Base-by-base conservation (phyloP, 1,284 basidiomycete species). In the Rhodotorula sp. region DNA sequence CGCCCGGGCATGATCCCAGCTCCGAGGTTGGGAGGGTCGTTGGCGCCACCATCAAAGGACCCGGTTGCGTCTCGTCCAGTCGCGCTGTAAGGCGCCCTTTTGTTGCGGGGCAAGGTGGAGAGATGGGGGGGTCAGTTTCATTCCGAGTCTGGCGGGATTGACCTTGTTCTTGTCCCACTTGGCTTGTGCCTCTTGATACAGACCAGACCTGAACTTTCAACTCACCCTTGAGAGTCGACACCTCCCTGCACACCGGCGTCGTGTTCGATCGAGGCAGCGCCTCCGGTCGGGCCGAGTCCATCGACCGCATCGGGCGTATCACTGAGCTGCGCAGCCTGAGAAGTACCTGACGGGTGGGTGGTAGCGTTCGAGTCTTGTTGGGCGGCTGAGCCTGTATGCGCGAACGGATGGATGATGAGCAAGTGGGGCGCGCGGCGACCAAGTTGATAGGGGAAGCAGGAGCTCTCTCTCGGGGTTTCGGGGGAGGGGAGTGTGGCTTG, bases 11-110 rank as follows among this genome's bases (percentile, higher is more conserved):
- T 44, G n/a, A 58, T 44, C 20, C 69, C 65, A 1, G 64, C 57
- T 4, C 65, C 69, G 6, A 67, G 33, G 58, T 63, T 67, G 29
- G 37, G 44, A 12, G 66, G 46, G 56, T 67, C 62, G 68, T 72
- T 67, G n/a, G 62, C 65, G 7, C 71, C 71, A 45, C 70, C 70
- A 22, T 42, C n/a, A 56, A 69, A 69, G n/a, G 58, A 48, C 37
- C 69, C 69, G 4, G 69, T 70, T 22, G 61, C n/a, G 54, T 70
- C 69, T 29, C 69, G 65, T 7, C 65, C 69, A 0, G 62, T 46
- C 6, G 69, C 62, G 42, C 48, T 70, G 62, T 70, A 70, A 2
- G 24, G 15, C 6, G 69, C 53, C 6, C 69, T 70, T n/a, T n/a
- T n/a, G 33, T 14, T 14, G 7, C 3, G 29, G n/a, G n/a, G n/a